Evolutionary conservation across 1,284 basidiomycete genomes (phyloP), one percentile per base, ranked within the genome.

Genomic region (Cystobasidium slooffiae): DNA sequence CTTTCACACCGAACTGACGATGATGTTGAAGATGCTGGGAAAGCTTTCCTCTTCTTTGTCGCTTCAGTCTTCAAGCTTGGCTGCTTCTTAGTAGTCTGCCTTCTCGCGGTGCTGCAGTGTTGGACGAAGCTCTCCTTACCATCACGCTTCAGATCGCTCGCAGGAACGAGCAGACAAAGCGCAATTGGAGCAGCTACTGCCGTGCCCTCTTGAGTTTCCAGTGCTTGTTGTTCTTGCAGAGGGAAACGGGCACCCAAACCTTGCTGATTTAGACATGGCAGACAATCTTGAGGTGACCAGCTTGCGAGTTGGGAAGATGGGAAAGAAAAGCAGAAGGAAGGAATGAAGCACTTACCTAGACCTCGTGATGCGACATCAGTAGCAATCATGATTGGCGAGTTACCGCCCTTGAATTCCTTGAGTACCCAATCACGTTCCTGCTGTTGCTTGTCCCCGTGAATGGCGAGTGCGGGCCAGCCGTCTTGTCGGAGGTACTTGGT

Each of bases 391-490:
- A 99, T 98, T 14, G 97, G 97, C 75, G 93, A 95, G 78, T 94
- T 90, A 80, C 97, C 94, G 75, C 92, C 91, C 86, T 98, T 98
- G 88, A 99, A 99, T 85, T 99, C 97, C 83, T 90, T 87, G 67
- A 99, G 86, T 63, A 99, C 96, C 96, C 97, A 99, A 83, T 99
- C 96, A 86, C 96, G 61, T 66, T 88, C 90, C 81, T 83, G 91
- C 91, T 96, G 92, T 85, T 93, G 91, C 85, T 97, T 97, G 86
- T 99, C 96, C 82, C 96, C 96, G 84, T 99, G 96, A 80, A 99
- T 99, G 76, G 96, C 96, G 66, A 99, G 87, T 12, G 96, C 94
- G 41, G 96, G 96, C 96, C 96, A 99, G 39, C 96, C 96, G 82
- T 99, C 94, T 86, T 93, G 91, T 79, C 94, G 90, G 65, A 97